phyloP scores from a whole-genome alignment of 495 filamentous ascomycete species.

The Penicillium antarcticum region DNA sequence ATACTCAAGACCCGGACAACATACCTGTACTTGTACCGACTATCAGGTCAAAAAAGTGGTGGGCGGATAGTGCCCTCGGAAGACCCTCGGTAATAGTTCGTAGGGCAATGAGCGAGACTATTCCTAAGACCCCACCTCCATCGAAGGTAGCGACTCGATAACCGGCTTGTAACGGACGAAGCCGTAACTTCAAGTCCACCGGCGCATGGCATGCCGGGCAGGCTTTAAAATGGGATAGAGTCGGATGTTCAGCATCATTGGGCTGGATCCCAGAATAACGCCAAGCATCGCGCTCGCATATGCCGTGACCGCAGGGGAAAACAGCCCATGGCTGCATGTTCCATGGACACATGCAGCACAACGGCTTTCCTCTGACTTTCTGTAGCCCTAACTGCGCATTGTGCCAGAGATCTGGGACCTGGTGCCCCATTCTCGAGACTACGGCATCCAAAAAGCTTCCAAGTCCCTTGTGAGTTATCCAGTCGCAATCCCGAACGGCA shows the following conservation, averaged over 20 bases:
- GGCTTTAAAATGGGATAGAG: background rate
- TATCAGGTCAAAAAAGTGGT: slow-evolving; percentile 1
- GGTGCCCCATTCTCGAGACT: background rate
- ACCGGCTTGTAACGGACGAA: background rate
- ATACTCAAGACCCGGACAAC: background rate
- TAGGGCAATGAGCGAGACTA: background rate
- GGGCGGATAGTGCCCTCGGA: background rate
- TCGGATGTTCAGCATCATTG: background rate
- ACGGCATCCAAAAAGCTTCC: background rate
- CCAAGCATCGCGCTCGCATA: slow-evolving; percentile 6
- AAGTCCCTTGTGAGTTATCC: background rate
- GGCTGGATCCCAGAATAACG: background rate
- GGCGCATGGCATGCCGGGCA: background rate
- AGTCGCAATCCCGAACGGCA: background rate
- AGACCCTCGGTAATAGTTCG: background rate
- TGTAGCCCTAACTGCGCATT: background rate
- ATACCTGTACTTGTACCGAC: background rate
- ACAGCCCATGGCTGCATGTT: background rate
- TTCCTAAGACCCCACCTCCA: background rate
- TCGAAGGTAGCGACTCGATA: slow-evolving; percentile 2
- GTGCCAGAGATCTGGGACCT: background rate
- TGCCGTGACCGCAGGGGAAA: slow-evolving; percentile 1
- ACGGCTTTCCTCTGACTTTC: background rate
- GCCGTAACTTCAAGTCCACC: background rate
- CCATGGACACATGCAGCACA: slow-evolving; percentile 2